Evolutionary conservation across 495 filamentous ascomycete genomes (phyloP).

Genomic region (Durotheca rogersii): DNA sequence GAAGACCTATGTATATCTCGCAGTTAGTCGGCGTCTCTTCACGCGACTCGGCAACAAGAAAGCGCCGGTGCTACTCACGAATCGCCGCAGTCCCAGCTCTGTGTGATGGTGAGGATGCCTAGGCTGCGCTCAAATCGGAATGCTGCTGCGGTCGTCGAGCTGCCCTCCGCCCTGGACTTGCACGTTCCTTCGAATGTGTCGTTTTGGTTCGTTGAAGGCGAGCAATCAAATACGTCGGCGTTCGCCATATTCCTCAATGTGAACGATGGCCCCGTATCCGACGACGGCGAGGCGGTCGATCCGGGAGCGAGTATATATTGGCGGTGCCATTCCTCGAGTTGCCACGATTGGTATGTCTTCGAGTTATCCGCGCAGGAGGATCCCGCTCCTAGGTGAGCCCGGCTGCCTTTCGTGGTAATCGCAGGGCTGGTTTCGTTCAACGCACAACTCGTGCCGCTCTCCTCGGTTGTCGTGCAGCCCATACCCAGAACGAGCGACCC

Average conservation of each 20-base stretch:
- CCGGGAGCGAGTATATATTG: slow-evolving; percentile 34
- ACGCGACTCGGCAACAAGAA: too few relatives aligned
- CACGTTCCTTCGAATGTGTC: slow-evolving; percentile 32
- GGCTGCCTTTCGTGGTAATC: slow-evolving; percentile 23
- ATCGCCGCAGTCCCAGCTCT: slow-evolving; percentile 37
- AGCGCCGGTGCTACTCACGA: slow-evolving; percentile 37
- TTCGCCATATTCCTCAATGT: slow-evolving; percentile 34
- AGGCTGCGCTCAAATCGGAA: slow-evolving; percentile 39
- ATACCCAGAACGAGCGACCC: slow-evolving; percentile 36
- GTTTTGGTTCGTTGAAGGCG: slow-evolving; percentile 20
- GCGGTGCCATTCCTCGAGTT: slow-evolving; percentile 39
- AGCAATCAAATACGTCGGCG: slow-evolving; percentile 33
- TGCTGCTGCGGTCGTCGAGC: slow-evolving; percentile 17
- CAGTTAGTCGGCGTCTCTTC: too few relatives aligned
- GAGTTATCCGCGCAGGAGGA: slow-evolving; percentile 30
- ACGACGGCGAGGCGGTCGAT: slow-evolving; percentile 8
- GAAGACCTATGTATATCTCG: too few relatives aligned
- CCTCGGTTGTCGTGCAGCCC: slow-evolving; percentile 32
- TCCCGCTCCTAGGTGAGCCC: slow-evolving; percentile 12
- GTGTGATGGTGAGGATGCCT: slow-evolving; percentile 36
- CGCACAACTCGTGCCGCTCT: slow-evolving; percentile 30
- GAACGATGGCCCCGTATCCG: slow-evolving; percentile 42
- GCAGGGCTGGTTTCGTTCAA: slow-evolving; percentile 24
- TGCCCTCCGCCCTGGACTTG: slow-evolving; percentile 3
- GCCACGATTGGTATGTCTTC: slow-evolving; percentile 40